phyloP scores from a whole-genome alignment of 345 rosid species.

The Populus alba region DNA sequence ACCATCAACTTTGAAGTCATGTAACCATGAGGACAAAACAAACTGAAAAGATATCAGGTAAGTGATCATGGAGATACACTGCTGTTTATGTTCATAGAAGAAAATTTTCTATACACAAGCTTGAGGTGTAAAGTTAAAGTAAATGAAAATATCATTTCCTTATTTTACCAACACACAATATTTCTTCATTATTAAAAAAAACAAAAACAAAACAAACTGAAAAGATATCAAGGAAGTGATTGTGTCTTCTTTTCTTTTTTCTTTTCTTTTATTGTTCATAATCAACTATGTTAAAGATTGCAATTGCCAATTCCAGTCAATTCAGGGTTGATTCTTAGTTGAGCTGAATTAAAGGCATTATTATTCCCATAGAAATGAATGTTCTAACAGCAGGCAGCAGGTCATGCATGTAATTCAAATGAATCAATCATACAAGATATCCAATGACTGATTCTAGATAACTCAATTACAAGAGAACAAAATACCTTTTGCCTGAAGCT shows the following conservation, averaged over 20 bases:
- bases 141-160: not conserved
- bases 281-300: not conserved
- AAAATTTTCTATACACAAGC: not conserved
- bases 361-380: not conserved
- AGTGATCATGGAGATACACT: not conserved
- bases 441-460: not conserved
- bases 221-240: not conserved
- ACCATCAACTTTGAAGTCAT: not conserved
- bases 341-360: not conserved
- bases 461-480: not conserved
- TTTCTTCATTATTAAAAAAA: not conserved
- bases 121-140: not conserved
- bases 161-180: not conserved
- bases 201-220: no score
- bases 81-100: not conserved
- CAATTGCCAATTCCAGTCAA: not conserved
- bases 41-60: not conserved
- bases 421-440: not conserved
- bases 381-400: not conserved
- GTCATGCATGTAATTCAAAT: not conserved
- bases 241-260: not conserved
- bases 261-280: no score
- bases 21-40: not conserved
- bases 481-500: slow-evolving; percentile 39
- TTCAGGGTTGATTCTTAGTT: not conserved